Conservation (phyloP, 1,284 basidiomycete genomes). For the Fomitiporia mediterranea region DNA sequence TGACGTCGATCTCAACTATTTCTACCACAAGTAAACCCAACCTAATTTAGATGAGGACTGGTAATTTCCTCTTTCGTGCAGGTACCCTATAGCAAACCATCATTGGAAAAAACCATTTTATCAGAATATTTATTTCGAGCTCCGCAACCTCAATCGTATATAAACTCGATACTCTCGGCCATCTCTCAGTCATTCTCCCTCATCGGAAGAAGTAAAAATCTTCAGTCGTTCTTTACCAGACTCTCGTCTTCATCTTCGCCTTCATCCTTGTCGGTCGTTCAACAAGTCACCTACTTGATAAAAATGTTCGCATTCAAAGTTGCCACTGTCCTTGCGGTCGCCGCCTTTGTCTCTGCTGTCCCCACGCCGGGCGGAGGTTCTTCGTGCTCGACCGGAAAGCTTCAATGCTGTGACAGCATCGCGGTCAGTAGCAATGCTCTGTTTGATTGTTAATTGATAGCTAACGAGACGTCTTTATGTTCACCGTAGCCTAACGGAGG, state of each 20-base stretch:
- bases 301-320: slow-evolving; percentile 14
- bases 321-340: slow-evolving; percentile 16
- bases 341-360: not conserved
- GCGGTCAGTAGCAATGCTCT: slow-evolving; percentile 5
- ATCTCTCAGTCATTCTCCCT: not conserved
- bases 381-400: slow-evolving; percentile 6
- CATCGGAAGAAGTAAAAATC: not conserved
- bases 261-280: not conserved
- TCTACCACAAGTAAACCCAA: too few species aligned
- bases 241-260: too few species aligned
- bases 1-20: too few species aligned
- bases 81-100: too few species aligned
- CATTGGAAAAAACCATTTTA: too few species aligned
- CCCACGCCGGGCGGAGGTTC: not conserved
- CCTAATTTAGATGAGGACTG: too few species aligned
- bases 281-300: not conserved
- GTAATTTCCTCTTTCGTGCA: too few species aligned
- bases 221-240: too few species aligned
- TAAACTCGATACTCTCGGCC: not conserved
- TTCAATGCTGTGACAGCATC: slow-evolving; percentile 13
- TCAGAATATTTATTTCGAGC: not conserved
- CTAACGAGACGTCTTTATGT: too few species aligned
- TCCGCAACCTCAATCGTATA: not conserved
- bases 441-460: too few species aligned
- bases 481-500: not conserved